Base-by-base conservation (phyloP, 192 early-diverging fungal species). In the Coemansia sp. region DNA sequence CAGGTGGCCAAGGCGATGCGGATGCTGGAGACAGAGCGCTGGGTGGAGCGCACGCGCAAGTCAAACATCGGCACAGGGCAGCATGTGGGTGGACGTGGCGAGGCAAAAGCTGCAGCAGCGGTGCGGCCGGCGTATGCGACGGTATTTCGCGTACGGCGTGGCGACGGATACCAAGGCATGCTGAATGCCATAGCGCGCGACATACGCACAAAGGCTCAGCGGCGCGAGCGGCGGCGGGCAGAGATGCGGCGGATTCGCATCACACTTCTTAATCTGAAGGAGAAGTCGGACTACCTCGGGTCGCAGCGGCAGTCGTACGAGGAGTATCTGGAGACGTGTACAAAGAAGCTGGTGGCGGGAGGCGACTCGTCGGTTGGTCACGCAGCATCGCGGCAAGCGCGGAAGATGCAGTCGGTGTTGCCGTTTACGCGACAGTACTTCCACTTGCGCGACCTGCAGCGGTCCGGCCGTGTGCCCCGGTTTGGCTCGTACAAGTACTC, bases 401-500 rank as follows among this genome's bases (percentile, higher is more conserved):
- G 74, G 53, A 64, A 64, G 50, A 70, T 72, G 72, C 79, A 82
- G 17, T 85, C 88, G 36, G 83, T 90, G 61, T 78, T 95, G 64
- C 91, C 93, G 21, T 98, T 99, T 78, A 93, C 94, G 6, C 84
- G 90, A 31, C 98, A 99, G 84, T 98, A 98, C 74, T 95, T 89
- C 84, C 96, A 99, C 75, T 76, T 96, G 63, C 84, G 89, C 11
- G 89, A 92, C 36, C 84, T 99, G 53, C 86, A 96, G 71, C 79
- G 84, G 30, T 86, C 93, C 56, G 96, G 96, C 21, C 86, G 82
- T 6, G 91, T 98, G 30, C 98, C 98, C 0, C 85, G 92, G 67
- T 98, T 95, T 78, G 98, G 98, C 4, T 98, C 96, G 51, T 97
- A 88, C 88, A 98, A 98, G 88, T 99, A 96, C 84, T 93, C 92